Conservation (phyloP, 1,284 basidiomycete genomes). For the Trichosporon sp. region DNA sequence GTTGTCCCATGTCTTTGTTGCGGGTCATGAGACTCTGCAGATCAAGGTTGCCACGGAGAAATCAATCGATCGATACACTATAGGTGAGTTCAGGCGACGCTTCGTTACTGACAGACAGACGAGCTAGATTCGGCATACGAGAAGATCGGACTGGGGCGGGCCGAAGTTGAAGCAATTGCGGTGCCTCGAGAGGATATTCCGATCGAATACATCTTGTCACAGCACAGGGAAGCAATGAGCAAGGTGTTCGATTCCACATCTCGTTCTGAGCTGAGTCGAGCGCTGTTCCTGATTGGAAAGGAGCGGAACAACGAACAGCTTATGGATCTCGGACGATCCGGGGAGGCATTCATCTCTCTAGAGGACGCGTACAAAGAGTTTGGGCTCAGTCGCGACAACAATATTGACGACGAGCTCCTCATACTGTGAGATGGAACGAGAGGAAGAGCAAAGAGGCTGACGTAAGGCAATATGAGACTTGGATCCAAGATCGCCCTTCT, state of each 20-base stretch:
- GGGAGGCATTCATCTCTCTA: constrained; percentile 32
- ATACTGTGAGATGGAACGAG: constrained; percentile 8
- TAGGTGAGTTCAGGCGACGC: constrained; percentile 16
- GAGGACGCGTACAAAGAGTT: constrained; percentile 43
- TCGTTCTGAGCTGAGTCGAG: constrained; percentile 22
- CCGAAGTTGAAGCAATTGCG: constrained; percentile 24
- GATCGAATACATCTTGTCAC: constrained; percentile 30
- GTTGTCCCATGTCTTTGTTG: constrained; percentile 22
- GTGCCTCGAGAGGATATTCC: constrained; percentile 33
- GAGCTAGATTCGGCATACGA: constrained; percentile 37
- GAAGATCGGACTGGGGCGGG: constrained; percentile 28
- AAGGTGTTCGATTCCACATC: constrained; percentile 16
- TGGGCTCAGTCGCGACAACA: constrained; percentile 30
- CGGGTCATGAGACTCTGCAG: constrained; percentile 28
- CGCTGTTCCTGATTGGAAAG: constrained; percentile 34
- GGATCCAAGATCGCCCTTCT: constrained; percentile 19
- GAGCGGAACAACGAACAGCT: constrained; percentile 26
- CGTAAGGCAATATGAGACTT: constrained; percentile 43
- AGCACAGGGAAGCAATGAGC: constrained; percentile 33
- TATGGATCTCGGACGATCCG: constrained; percentile 27
- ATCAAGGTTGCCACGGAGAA: constrained; percentile 36
- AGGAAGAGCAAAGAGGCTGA: no score
- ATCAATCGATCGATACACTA: constrained; percentile 34
- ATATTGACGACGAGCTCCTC: constrained; percentile 38
- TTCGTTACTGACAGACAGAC: constrained; percentile 24